Conservation (phyloP, 164 flowering plant species). For the Vitis cinerea region DNA sequence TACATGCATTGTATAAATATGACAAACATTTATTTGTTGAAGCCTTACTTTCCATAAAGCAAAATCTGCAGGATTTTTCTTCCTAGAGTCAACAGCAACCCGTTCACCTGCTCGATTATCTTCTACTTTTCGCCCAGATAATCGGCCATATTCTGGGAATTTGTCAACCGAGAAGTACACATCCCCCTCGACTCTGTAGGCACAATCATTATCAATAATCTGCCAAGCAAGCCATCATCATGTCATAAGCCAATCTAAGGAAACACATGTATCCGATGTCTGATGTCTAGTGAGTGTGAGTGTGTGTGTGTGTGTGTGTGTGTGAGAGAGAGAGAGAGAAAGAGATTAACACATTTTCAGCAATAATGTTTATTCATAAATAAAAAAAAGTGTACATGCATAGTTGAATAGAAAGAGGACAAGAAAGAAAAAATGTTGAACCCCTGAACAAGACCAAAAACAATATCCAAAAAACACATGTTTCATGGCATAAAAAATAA, state of each 20-base stretch:
- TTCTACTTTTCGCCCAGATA: slow-evolving; percentile 82
- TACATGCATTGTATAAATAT: not conserved
- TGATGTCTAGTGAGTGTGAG: no score
- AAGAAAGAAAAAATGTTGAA: no score
- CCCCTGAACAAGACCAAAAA: no score
- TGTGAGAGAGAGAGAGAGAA: no score
- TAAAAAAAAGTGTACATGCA: no score
- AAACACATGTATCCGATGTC: no score
- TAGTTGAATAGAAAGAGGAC: no score
- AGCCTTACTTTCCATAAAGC: slow-evolving; percentile 88
- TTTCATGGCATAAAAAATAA: no score
- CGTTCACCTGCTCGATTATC: slow-evolving; percentile 98
- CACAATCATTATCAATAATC: slow-evolving; percentile 90
- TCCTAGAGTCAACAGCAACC: slow-evolving; percentile 83
- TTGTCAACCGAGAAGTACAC: slow-evolving; percentile 89
- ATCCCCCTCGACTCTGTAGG: slow-evolving; percentile 80
- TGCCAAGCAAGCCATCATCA: slow-evolving; percentile 30
- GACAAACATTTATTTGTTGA: not conserved
- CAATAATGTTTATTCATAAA: no score
- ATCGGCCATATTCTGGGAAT: slow-evolving; percentile 70
- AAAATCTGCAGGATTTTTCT: slow-evolving; percentile 92
- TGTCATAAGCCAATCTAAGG: not conserved
- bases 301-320: no score
- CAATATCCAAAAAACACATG: no score
- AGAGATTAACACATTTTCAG: no score